Evolutionary conservation across 352 stramenopile genomes (phyloP).

Genomic region (Pythium biforme): DNA sequence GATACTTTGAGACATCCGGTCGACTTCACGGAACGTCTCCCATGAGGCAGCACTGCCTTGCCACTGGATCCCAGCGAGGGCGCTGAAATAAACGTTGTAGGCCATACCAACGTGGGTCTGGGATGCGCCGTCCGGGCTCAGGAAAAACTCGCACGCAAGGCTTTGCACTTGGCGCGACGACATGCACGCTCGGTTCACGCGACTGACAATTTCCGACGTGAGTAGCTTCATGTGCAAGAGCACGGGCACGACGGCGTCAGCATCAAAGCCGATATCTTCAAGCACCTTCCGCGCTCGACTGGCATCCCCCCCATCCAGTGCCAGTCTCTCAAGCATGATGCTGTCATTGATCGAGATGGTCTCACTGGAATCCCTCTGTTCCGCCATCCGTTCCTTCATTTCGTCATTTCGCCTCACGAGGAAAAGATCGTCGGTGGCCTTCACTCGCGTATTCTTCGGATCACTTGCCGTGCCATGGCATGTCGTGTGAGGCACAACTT

Average conservation of each 20-base stretch:
- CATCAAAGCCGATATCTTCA: slow-evolving; percentile 33
- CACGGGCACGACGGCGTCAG: slow-evolving; percentile 40
- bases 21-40: slow-evolving; percentile 33
- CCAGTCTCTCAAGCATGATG: slow-evolving; percentile 4
- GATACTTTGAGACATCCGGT: slow-evolving; percentile 41
- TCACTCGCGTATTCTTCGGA: background rate
- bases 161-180: slow-evolving; percentile 33
- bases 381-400: background rate
- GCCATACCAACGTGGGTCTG: background rate
- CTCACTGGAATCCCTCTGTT: background rate
- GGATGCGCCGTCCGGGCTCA: slow-evolving; percentile 22
- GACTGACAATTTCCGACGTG: slow-evolving; percentile 53
- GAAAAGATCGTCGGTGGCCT: slow-evolving; percentile 11
- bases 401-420: background rate
- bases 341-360: background rate
- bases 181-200: slow-evolving; percentile 37
- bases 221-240: slow-evolving; percentile 57
- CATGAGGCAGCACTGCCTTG: slow-evolving; percentile 36
- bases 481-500: background rate
- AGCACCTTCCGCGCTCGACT: slow-evolving; percentile 14
- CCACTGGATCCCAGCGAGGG: slow-evolving; percentile 50
- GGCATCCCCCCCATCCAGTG: slow-evolving; percentile 13
- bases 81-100: slow-evolving; percentile 29
- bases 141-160: slow-evolving; percentile 54
- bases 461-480: background rate